Evolutionary conservation across 148 eudicot species (phyloP), one percentile per base, ranked within the genome.

Genomic region (Chenopodium berlandieri): DNA sequence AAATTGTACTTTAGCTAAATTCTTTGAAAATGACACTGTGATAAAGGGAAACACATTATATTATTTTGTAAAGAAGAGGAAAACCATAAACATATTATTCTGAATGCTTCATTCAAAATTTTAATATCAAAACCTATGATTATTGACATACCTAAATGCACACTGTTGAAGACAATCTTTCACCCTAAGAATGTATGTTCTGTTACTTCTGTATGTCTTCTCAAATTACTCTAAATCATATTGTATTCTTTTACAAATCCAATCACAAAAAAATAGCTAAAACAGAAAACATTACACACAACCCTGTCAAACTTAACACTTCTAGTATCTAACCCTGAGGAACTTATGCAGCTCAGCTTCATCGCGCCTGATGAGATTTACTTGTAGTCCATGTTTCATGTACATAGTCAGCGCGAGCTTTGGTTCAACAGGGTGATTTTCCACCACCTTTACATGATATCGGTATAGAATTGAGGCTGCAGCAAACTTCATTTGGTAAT

Each of bases 321-420:
- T 67, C 65, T 78, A 88, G 71, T 75, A 67, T n/a, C 62, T 78
- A 30, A 63, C 76, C 56, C 80, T 76, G 32, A 62, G 76, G 79
- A 71, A 84, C 82, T 82, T 82, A 7, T 83, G 81, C 71, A 88
- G 86, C 63, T 88, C 87, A 64, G 75, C 81, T 31, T 82, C 71
- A 70, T 85, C 76, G 44, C 99, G 92, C 83, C 85, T 88, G 44
- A 60, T 68, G 34, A 96, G 92, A 60, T 88, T 83, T 74, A 96
- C 97, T 75, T 90, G 88, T n/a, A 96, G 83, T 0, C 99, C 99
- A 80, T 96, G 85, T 76, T 96, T 94, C 91, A 96, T 89, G 89
- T 96, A 96, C 99, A 96, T 94, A 52, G 99, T 96, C 14, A 96
- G 83, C 2, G 99, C 98, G 54, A 96, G 95, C 89, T 94, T 96